Evolutionary conservation across 2,329 filamentous ascomycete genomes (phyloP), one percentile per base, ranked within the genome.

Genomic region (Stachybotrys elegans): DNA sequence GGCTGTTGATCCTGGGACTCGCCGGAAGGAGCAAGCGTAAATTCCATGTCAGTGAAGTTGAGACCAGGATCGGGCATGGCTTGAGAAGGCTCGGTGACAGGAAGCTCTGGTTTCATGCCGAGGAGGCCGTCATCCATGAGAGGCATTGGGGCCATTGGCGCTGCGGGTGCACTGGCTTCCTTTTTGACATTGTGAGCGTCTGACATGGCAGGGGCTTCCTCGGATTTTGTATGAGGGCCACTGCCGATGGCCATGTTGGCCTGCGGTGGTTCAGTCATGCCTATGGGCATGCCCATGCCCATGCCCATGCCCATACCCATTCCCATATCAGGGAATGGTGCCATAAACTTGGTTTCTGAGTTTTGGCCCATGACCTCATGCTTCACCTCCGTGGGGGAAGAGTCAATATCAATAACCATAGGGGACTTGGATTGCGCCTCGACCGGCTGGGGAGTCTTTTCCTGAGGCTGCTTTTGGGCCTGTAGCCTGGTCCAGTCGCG

Each of bases 271-370:
- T 34, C 31, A 8, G 31, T 17, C 16, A 47, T 44, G 21, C 37
- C 43, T n/a, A 56, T 32, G 43, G 60, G 58, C 35, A 64, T 52
- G n/a, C n/a, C n/a, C n/a, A n/a, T n/a, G n/a, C n/a, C n/a, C n/a
- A n/a, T n/a, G n/a, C n/a, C n/a, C n/a, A n/a, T n/a, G 47, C 19
- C 31, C 13, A 67, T 67, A 22, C 64, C 71, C 60, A 76, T 68
- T 22, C 73, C 75, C 74, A 79, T 79, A 49, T 79, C 73, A 2
- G 77, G 73, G 48, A 80, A 73, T 0, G 78, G 71, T 14, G 78
- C 78, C 41, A 76, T 66, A 13, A 72, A 66, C 52, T 69, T 71
- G 25, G 49, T 53, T 6, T 50, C 44, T n/a, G 53, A 58, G 43
- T 67, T 66, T 23, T 65, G 56, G 38, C 60, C 62, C 42, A 58